phyloP scores from a whole-genome alignment of 2,329 filamentous ascomycete genomes.

The Talaromyces sp. region DNA sequence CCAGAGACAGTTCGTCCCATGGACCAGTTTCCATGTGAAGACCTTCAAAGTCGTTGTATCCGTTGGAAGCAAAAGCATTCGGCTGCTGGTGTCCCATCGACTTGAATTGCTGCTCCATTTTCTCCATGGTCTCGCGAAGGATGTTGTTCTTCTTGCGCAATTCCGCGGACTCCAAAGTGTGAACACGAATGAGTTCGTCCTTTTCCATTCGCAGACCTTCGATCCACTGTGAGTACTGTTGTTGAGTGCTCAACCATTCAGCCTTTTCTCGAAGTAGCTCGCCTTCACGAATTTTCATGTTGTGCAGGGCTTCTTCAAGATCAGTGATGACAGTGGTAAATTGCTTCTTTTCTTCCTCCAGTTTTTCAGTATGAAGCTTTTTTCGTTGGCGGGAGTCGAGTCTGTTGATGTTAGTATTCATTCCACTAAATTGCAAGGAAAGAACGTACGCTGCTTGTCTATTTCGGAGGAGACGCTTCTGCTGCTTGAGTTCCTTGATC shows the following conservation, averaged over 20 bases:
- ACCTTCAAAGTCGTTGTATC: constrained; percentile 78
- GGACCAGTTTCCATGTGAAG: constrained; percentile 71
- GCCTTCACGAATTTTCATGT: constrained; percentile 61
- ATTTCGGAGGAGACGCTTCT: constrained; percentile 91
- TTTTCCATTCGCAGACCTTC: constrained; percentile 78
- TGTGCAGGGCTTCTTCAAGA: constrained; percentile 72
- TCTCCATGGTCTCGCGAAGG: constrained; percentile 63
- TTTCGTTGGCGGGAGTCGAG: constrained; percentile 96
- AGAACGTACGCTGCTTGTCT: constrained; percentile 84
- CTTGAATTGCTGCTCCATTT: constrained; percentile 40
- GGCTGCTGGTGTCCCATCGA: constrained; percentile 40
- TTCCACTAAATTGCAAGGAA: not conserved
- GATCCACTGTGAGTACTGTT: constrained; percentile 71
- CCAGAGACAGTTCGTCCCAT: constrained; percentile 80
- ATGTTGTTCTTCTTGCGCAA: constrained; percentile 89
- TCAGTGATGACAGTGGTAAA: constrained; percentile 72
- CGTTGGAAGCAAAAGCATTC: constrained; percentile 55
- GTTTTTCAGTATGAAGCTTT: constrained; percentile 94
- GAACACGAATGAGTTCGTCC: constrained; percentile 80
- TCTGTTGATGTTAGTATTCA: constrained; percentile 44
- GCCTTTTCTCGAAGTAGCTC: constrained; percentile 52
- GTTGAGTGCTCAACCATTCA: constrained; percentile 68
- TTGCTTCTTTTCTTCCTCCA: constrained; percentile 95
- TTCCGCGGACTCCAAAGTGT: constrained; percentile 86
- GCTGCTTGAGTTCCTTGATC: constrained; percentile 97